Evolutionary conservation across 192 early-diverging fungal species (phyloP).

Genomic region (Dimargaris cristalligena): DNA sequence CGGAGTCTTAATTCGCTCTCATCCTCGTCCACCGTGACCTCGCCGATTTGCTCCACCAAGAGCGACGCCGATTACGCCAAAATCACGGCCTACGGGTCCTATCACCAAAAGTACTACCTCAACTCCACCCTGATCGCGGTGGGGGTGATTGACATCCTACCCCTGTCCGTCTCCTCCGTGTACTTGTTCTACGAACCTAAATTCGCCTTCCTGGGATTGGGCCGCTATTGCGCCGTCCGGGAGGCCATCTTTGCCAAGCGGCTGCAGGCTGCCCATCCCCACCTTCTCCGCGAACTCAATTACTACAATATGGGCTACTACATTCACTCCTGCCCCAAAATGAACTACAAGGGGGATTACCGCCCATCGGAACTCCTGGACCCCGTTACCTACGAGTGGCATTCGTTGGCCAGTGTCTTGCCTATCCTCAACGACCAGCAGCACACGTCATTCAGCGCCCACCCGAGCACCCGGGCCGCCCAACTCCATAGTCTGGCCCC

Average conservation of each 20-base stretch:
- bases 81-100: conserved; percentile 48
- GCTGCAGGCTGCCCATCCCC: conserved; percentile 18
- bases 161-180: conserved; percentile 74
- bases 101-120: conserved; percentile 84
- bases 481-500: background rate
- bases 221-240: conserved; percentile 69
- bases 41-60: conserved; percentile 2
- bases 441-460: background rate
- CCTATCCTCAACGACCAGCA: background rate
- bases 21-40: conserved; percentile 6
- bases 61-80: conserved; percentile 12
- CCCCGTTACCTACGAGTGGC: conserved; percentile 32
- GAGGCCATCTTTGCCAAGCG: conserved; percentile 54
- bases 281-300: conserved; percentile 26
- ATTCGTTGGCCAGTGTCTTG: conserved; percentile 10
- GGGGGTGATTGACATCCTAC: conserved; percentile 85
- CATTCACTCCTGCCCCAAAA: conserved; percentile 80
- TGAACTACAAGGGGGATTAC: conserved; percentile 88
- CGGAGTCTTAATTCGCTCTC: background rate
- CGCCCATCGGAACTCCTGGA: conserved; percentile 70
- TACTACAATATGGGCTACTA: conserved; percentile 96
- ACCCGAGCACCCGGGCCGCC: too few relatives aligned
- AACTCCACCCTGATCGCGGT: conserved; percentile 70
- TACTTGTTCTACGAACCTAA: conserved; percentile 92
- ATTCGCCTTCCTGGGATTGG: conserved; percentile 54